Base-by-base conservation (phyloP, 2,329 filamentous ascomycete genomes). In the Colletotrichum paranaense region DNA sequence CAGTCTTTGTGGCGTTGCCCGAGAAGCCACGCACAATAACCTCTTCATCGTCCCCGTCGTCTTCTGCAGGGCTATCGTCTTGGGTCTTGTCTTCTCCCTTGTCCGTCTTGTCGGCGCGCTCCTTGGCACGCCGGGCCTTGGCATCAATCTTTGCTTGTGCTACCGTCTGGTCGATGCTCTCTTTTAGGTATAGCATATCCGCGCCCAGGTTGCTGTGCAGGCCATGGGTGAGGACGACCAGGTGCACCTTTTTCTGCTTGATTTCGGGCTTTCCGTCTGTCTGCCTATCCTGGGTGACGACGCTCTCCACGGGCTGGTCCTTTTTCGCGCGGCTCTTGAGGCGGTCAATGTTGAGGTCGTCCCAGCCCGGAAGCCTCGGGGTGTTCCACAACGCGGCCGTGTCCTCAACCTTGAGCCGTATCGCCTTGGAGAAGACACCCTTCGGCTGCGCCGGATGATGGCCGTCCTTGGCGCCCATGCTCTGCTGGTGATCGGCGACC, bases 121-220 rank as follows among this genome's bases (percentile, higher is more conserved):
- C 85, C 77, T 83, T 86, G 68, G 85, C 86, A 77, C 87, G 90
- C 71, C 93, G 88, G 62, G 85, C 87, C 80, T 88, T 92, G 49
- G 92, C 90, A 81, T 94, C 92, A 62, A 91, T 85, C 77, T 92
- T 92, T 32, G 94, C 93, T 80, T 96, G 91, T 77, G 87, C 92
- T 4, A 92, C 93, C 3, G 94, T 92, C 32, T 92, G 91, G 84
- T 99, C 97, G 75, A 99, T 98, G 82, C 95, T 97, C 83, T 99
- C 97, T 80, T 99, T 99, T 81, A 99, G 85, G 80, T 94, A 99
- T 24, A 99, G 87, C 97, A 99, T 98, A 81, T 99, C 97, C 26
- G 95, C 94, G 5, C 97, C 95, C 14, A 98, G 88, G 81, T 99
- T 99, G 83, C 96, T 98, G 82, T 99, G 97, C 75, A 99, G 83